Conservation (phyloP, 1,284 basidiomycete species). For the Leccinum pallidistipes region DNA sequence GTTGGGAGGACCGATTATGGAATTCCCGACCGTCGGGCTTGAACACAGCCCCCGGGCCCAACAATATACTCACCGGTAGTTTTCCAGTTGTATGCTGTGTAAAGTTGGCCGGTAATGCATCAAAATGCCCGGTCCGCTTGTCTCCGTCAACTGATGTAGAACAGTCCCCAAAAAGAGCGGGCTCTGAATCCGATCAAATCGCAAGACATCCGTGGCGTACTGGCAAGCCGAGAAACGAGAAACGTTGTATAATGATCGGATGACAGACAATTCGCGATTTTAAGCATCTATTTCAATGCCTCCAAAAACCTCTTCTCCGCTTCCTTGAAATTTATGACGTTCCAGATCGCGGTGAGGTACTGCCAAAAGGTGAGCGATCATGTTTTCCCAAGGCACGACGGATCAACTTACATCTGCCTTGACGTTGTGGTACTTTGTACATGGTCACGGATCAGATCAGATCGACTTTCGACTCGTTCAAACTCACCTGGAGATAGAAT, state of each 20-base stretch:
- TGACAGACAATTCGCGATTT: neutral
- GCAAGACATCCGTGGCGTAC: neutral
- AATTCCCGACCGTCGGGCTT: neutral
- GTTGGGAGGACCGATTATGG: neutral
- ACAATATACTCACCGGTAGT: neutral
- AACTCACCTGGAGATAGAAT: slow-evolving; percentile 68
- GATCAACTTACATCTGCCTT: slow-evolving; percentile 76
- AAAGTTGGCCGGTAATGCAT: neutral
- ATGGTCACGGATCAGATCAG: slow-evolving; percentile 7
- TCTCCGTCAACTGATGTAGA: neutral
- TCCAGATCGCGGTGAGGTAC: slow-evolving; percentile 82
- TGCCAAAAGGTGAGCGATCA: slow-evolving; percentile 35
- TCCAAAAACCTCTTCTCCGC: slow-evolving; percentile 72
- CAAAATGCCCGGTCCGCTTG: neutral
- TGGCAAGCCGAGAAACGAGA: neutral
- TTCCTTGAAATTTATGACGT: slow-evolving; percentile 81
- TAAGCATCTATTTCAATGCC: slow-evolving; percentile 35
- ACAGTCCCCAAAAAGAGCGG: neutral
- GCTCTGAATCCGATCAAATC: neutral
- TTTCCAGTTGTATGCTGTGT: neutral
- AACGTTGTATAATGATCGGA: slow-evolving; percentile 9
- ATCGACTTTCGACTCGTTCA: neutral
- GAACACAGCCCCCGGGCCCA: neutral
- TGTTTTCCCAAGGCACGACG: neutral
- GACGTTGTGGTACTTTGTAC: slow-evolving; percentile 83